Percentiles rank a stretch among this genome's conserved stretches.
These are phyloP conservation scores for Erodium trifolium DNA, from an alignment of 441 rosid genomes.

Conservation along the genomic window DNA sequence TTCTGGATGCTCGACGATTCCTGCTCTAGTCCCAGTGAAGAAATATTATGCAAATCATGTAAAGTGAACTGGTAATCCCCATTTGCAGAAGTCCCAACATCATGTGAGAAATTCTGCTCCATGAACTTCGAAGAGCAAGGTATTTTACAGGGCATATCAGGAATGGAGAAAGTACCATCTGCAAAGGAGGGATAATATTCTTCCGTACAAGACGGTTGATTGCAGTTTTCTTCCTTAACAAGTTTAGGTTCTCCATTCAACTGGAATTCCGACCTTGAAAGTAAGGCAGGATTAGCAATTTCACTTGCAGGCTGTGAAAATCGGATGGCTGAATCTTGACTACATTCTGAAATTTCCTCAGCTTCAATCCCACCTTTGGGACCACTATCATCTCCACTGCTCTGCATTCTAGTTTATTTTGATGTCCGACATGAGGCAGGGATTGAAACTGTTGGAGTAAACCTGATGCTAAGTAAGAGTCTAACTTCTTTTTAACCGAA, in stretches of 20 bases:
- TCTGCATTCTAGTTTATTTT: constrained; percentile 53
- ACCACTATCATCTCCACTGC: constrained; percentile 61
- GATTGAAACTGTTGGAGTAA: constrained; percentile 68
- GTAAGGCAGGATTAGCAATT: constrained; percentile 34
- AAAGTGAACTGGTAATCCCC: constrained; percentile 44
- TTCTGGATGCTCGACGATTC: constrained; percentile 43
- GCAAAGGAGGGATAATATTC: constrained; percentile 46
- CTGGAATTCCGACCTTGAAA: constrained; percentile 40
- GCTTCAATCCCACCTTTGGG: constrained; percentile 44
- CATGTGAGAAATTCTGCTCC: constrained; percentile 32
- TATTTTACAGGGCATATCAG: constrained; percentile 52
- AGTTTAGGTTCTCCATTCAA: constrained; percentile 36
- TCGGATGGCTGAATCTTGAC: constrained; percentile 62
- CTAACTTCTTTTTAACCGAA: constrained; percentile 94
- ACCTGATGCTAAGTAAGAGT: constrained; percentile 83
- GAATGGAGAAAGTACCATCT: constrained; percentile 42
- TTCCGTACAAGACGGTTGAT: constrained; percentile 54
- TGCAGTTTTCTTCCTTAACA: constrained; percentile 44
- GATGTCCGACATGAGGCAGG: constrained; percentile 48
- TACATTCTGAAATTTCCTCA: constrained; percentile 86
- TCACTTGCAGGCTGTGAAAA: constrained; percentile 64
- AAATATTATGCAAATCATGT: constrained; percentile 36
- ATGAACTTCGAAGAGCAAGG: constrained; percentile 40
- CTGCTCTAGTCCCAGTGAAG: constrained; percentile 40
- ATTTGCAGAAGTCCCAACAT: constrained; percentile 28